phyloP scores from a whole-genome alignment of 2,329 filamentous ascomycete species.

The Aspergillus terreus region DNA sequence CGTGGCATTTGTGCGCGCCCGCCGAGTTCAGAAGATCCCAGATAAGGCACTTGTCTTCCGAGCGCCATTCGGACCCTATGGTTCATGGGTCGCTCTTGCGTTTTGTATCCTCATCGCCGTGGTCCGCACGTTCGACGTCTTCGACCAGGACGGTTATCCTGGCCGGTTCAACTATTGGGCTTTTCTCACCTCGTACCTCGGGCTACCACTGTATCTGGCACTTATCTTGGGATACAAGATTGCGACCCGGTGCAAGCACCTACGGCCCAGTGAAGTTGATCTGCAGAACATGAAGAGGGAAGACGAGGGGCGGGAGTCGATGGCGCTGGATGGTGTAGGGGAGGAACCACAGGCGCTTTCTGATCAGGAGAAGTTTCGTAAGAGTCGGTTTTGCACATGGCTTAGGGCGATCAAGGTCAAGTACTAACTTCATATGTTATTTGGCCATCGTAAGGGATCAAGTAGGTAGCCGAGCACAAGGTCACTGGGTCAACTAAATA shows the following conservation, averaged over 20 bases:
- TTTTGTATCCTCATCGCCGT: slow-evolving; percentile 71
- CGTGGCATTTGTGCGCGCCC: slow-evolving; percentile 62
- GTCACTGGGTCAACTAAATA: too few relatives aligned
- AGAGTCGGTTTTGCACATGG: too few relatives aligned
- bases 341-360: too few relatives aligned
- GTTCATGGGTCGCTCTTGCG: slow-evolving; percentile 63
- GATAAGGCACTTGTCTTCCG: slow-evolving; percentile 58
- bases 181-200: slow-evolving; percentile 74
- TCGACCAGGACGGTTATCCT: slow-evolving; percentile 49
- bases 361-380: too few relatives aligned
- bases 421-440: too few relatives aligned
- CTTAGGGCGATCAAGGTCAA: too few relatives aligned
- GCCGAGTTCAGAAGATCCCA: slow-evolving; percentile 57
- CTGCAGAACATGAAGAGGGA: slow-evolving; percentile 65
- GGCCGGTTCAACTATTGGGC: slow-evolving; percentile 67
- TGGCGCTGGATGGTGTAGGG: neutral
- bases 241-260: slow-evolving; percentile 50
- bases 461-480: too few relatives aligned
- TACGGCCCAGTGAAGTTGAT: slow-evolving; percentile 60
- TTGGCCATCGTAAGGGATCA: too few relatives aligned
- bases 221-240: slow-evolving; percentile 68
- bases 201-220: slow-evolving; percentile 69
- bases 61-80: slow-evolving; percentile 66
- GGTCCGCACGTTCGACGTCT: slow-evolving; percentile 79
- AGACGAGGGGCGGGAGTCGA: neutral